Evolutionary conservation across 148 eudicot species (phyloP).

Genomic region (Euryodendron excelsum): DNA sequence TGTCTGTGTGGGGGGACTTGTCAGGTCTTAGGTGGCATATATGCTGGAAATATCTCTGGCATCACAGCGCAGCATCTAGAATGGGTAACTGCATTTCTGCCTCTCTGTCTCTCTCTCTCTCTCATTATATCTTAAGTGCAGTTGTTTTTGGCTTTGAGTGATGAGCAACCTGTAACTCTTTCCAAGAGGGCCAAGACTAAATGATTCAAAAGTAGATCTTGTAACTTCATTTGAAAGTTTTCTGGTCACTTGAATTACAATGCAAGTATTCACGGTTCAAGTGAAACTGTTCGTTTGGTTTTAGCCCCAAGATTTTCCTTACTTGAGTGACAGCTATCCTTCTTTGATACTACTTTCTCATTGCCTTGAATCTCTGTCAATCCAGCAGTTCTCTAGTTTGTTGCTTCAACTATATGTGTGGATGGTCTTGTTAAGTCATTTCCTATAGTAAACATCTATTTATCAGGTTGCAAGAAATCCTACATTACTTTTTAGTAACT

Average conservation of each 20-base stretch:
- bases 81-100: conserved; percentile 54
- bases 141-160: neutral
- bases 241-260: conserved; percentile 5
- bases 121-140: neutral
- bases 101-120: conserved; percentile 3
- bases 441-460: neutral
- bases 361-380: neutral
- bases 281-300: neutral
- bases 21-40: conserved; percentile 93
- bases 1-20: neutral
- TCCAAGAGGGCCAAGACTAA: neutral
- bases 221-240: neutral
- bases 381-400: neutral
- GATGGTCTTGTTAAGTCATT: neutral
- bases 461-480: neutral
- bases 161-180: neutral
- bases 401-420: neutral
- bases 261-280: conserved; percentile 10
- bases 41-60: conserved; percentile 85
- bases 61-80: conserved; percentile 96
- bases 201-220: neutral
- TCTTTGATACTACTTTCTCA: neutral
- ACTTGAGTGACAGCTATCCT: neutral
- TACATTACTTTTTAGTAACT: neutral
- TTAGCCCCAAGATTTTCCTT: neutral